Percentiles rank a stretch among this genome's conserved stretches.
These are phyloP conservation scores for Narthecium ossifragum DNA, from an alignment of 106 monocot genomes.

Conservation along the genomic window DNA sequence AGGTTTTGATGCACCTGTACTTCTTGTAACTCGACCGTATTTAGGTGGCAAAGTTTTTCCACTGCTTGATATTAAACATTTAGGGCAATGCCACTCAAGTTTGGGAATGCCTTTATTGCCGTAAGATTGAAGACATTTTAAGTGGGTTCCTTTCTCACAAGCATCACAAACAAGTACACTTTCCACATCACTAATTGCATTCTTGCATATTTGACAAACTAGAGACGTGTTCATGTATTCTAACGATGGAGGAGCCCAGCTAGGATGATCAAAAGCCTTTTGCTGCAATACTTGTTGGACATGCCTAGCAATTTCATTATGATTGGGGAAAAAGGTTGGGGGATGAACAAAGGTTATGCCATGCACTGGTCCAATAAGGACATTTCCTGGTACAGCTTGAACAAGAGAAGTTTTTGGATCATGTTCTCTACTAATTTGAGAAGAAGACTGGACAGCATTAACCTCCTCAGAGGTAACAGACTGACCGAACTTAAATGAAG, in stretches of 20 bases:
- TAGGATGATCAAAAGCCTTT: conserved; percentile 44
- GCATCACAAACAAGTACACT: conserved; percentile 88
- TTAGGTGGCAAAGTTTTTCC: conserved; percentile 89
- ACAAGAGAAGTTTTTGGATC: conserved; percentile 3
- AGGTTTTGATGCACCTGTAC: conserved; percentile 22
- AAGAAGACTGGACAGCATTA: conserved; percentile 15
- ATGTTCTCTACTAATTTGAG: neutral
- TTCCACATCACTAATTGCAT: conserved; percentile 58
- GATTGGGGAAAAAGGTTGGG: conserved; percentile 27
- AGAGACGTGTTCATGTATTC: conserved; percentile 63
- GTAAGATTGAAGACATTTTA: conserved; percentile 69
- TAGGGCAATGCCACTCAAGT: conserved; percentile 89
- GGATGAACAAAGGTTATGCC: conserved; percentile 28
- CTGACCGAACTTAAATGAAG: conserved; percentile 15
- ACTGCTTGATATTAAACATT: conserved; percentile 65
- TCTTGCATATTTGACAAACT: conserved; percentile 72
- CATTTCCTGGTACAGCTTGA: conserved; percentile 28
- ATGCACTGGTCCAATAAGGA: conserved; percentile 34
- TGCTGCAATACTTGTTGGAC: conserved; percentile 59
- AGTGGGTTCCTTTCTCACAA: conserved; percentile 89
- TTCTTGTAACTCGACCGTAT: conserved; percentile 93
- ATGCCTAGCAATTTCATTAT: conserved; percentile 70
- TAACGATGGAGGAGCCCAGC: conserved; percentile 59
- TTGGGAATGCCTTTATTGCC: conserved; percentile 58
- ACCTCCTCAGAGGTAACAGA: conserved; percentile 20